Percentiles rank a stretch among this genome's conserved stretches.
Evolutionary conservation across 371 early-diverging fungal species (phyloP).

Genomic region (Choanephora cucurbitarum): DNA sequence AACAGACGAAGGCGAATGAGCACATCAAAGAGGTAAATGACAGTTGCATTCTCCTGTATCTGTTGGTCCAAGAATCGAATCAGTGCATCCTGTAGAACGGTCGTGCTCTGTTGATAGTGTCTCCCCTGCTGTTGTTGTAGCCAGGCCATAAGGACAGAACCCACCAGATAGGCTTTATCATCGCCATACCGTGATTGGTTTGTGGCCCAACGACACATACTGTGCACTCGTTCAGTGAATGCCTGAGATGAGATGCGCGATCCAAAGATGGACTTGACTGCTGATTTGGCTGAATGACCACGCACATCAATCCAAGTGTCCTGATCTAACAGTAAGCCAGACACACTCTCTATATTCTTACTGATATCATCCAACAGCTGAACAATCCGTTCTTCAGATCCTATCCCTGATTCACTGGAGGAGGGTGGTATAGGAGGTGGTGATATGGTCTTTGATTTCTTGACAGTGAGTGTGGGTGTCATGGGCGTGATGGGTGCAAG

Average conservation of each 20-base stretch:
- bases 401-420: constrained; percentile 2
- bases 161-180: constrained; percentile 59
- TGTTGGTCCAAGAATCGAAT: constrained; percentile 41
- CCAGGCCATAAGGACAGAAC: constrained; percentile 55
- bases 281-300: constrained; percentile 38
- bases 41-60: constrained; percentile 13
- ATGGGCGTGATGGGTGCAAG: too few species aligned
- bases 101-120: constrained; percentile 15
- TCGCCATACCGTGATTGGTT: constrained; percentile 57
- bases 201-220: constrained; percentile 64
- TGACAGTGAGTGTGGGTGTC: too few species aligned
- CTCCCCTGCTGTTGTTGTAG: constrained; percentile 32
- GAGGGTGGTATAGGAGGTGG: too few species aligned
- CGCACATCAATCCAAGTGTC: constrained; percentile 39
- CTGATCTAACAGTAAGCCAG: constrained; percentile 32
- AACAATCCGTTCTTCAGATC: constrained; percentile 42
- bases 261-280: constrained; percentile 35
- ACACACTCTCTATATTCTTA: constrained; percentile 33
- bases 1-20: constrained; percentile 59
- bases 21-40: constrained; percentile 56
- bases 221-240: constrained; percentile 23
- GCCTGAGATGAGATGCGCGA: constrained; percentile 11
- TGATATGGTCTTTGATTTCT: background rate
- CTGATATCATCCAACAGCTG: constrained; percentile 46
- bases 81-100: constrained; percentile 45